Evolutionary conservation across 2,329 filamentous ascomycete species (phyloP).

Genomic region (Arthrocladium fulminans): DNA sequence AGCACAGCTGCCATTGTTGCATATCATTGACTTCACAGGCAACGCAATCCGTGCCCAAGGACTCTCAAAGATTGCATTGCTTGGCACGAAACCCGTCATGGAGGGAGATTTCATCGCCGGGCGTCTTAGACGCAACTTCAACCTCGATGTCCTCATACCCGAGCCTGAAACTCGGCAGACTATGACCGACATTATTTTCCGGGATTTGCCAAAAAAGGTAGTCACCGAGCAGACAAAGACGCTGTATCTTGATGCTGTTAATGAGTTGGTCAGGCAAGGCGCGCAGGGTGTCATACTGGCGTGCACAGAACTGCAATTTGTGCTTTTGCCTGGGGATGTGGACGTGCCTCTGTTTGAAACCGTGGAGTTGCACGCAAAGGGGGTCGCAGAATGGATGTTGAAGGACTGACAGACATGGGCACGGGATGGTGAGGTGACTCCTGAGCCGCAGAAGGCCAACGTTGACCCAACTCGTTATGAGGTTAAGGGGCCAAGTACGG

Average conservation of each 20-base stretch:
- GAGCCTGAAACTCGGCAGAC: not conserved
- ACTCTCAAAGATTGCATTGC: slow-evolving; percentile 3
- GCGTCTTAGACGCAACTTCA: slow-evolving; percentile 4
- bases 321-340: slow-evolving; percentile 11
- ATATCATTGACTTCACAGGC: slow-evolving; percentile 8
- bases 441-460: no score
- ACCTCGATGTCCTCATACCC: slow-evolving; percentile 9
- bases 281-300: slow-evolving; percentile 12
- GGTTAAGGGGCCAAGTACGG: no score
- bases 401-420: no score
- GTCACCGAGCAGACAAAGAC: not conserved
- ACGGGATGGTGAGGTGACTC: no score
- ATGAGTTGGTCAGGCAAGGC: slow-evolving; percentile 1
- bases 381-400: not conserved
- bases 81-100: slow-evolving; percentile 10
- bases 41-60: not conserved
- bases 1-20: slow-evolving; percentile 7
- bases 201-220: slow-evolving; percentile 3
- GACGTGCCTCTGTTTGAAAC: slow-evolving; percentile 14
- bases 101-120: slow-evolving; percentile 7
- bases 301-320: slow-evolving; percentile 13
- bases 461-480: no score
- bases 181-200: slow-evolving; percentile 7
- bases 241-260: not conserved
- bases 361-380: slow-evolving; percentile 9